These are phyloP conservation scores for Arbutus unedo DNA, from an alignment of 148 eudicot species.

Conservation along the genomic window DNA sequence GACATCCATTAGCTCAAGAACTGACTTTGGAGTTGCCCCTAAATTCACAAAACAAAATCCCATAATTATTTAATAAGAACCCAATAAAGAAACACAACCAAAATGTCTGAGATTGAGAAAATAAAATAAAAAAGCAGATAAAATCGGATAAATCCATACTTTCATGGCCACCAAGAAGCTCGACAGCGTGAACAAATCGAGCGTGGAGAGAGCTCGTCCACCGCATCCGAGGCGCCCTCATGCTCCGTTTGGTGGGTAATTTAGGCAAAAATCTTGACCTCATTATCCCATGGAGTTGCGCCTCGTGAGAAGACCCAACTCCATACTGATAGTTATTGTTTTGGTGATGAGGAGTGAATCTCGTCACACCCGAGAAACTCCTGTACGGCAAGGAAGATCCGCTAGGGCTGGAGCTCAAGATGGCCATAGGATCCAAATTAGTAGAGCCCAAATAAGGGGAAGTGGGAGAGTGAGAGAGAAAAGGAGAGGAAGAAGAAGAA, in stretches of 20 bases:
- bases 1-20: constrained; percentile 61
- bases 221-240: constrained; percentile 59
- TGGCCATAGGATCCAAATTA: constrained; percentile 30
- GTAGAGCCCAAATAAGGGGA: constrained; percentile 21
- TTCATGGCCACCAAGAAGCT: constrained; percentile 66
- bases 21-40: constrained; percentile 69
- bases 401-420: constrained; percentile 26
- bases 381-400: constrained; percentile 18
- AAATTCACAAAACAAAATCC: constrained; percentile 3
- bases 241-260: constrained; percentile 43
- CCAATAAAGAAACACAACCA: neutral
- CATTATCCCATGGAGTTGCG: constrained; percentile 28
- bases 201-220: constrained; percentile 58
- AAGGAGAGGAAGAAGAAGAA: neutral
- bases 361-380: constrained; percentile 11
- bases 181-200: constrained; percentile 54
- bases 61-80: neutral
- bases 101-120: too few relatives aligned
- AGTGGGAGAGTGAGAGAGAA: neutral
- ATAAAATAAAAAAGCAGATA: neutral
- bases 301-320: constrained; percentile 22
- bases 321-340: constrained; percentile 22
- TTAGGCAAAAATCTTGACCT: constrained; percentile 48
- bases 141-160: constrained; percentile 24
- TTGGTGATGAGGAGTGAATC: constrained; percentile 21